These are phyloP conservation scores for Ganoderma boninense DNA, from an alignment of 1,284 basidiomycete species.

Conservation along the genomic window DNA sequence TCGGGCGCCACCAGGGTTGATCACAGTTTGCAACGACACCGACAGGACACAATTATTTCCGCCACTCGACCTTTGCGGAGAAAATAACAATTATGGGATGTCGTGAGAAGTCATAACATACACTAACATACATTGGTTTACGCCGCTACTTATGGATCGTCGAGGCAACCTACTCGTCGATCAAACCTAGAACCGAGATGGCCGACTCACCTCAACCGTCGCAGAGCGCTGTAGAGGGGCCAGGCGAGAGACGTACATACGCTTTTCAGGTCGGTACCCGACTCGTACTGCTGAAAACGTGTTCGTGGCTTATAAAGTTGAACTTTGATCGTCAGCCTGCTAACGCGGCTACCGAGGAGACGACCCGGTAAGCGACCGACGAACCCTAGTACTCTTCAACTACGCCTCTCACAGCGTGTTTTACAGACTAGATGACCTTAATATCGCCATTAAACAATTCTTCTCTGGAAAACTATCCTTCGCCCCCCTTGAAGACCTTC, in stretches of 20 bases:
- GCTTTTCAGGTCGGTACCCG: not conserved
- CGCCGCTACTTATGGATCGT: not conserved
- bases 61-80: not conserved
- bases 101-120: not conserved
- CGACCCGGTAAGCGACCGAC: not conserved
- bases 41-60: not conserved
- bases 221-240: not conserved
- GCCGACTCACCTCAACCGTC: not conserved
- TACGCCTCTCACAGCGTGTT: not conserved
- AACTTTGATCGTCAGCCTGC: not conserved
- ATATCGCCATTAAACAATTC: not conserved
- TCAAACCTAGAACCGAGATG: constrained; percentile 1
- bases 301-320: too few relatives aligned
- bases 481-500: constrained; percentile 1
- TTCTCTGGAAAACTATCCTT: constrained; percentile 1
- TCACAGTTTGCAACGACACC: not conserved
- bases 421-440: constrained; percentile 4
- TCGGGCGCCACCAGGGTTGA: too few relatives aligned
- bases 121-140: not conserved
- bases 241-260: not conserved
- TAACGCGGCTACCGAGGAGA: not conserved
- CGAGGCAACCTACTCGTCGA: not conserved
- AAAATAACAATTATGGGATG: not conserved
- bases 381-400: too few relatives aligned
- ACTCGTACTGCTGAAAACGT: not conserved